A percentile compares a stretch with the other conserved stretches of the same genome.
These are phyloP conservation scores for Fusarium floridanum DNA, from an alignment of 2,329 filamentous ascomycete genomes.

Conservation along the genomic window DNA sequence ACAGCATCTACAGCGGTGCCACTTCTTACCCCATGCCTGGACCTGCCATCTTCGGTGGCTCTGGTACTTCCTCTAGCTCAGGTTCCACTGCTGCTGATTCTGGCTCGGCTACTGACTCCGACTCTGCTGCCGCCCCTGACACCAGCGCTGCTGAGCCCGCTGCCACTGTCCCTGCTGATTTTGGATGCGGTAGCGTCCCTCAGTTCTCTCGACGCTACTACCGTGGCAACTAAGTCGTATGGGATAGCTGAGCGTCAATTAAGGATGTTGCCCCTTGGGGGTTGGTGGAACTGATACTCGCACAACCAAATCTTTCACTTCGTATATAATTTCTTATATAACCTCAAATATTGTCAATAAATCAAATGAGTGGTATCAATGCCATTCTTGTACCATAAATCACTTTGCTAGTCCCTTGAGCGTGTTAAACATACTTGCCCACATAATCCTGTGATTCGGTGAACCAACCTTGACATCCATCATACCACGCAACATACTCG, in stretches of 20 bases:
- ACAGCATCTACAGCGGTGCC: conserved; percentile 6
- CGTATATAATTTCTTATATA: background rate
- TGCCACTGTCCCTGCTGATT: background rate
- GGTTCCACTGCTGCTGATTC: background rate
- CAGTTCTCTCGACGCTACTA: background rate
- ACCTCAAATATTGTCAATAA: background rate
- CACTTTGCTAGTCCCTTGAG: background rate
- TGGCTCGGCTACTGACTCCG: background rate
- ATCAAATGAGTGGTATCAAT: background rate
- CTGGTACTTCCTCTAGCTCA: background rate
- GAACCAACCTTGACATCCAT: background rate
- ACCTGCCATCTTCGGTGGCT: conserved; percentile 3
- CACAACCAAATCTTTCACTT: background rate
- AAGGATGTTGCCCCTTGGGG: background rate
- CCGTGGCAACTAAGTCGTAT: background rate
- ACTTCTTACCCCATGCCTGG: conserved; percentile 13
- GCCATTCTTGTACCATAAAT: background rate
- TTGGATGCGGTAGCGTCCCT: background rate
- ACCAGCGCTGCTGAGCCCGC: background rate
- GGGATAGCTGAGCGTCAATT: background rate
- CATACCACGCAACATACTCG: background rate
- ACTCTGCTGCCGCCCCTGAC: background rate
- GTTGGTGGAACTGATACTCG: background rate
- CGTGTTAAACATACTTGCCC: background rate
- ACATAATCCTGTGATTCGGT: background rate